Conservation (phyloP, 164 flowering plant species). For the Annona cherimola region DNA sequence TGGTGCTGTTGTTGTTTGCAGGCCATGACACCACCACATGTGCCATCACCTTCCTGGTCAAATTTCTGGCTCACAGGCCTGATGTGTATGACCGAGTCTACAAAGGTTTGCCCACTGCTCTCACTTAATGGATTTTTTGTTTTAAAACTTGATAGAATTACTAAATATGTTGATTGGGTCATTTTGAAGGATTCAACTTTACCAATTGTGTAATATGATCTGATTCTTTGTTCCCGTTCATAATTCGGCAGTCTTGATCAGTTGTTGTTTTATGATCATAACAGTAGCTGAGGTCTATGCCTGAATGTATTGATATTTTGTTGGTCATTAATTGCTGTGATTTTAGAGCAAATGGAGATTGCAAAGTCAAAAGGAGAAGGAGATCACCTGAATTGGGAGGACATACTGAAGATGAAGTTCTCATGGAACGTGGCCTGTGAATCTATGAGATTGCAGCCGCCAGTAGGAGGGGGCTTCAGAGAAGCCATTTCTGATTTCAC, state of each 20-base stretch:
- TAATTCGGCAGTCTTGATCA: too few relatives aligned
- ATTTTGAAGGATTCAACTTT: background rate
- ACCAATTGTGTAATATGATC: background rate
- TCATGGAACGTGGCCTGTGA: conserved; percentile 29
- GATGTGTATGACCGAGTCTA: conserved; percentile 15
- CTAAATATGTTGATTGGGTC: too few relatives aligned
- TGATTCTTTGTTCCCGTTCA: background rate
- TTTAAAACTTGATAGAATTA: too few relatives aligned
- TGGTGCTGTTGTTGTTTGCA: conserved; percentile 44
- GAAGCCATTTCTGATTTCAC: conserved; percentile 21
- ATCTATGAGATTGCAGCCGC: conserved; percentile 19
- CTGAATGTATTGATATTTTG: too few relatives aligned
- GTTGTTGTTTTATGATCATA: too few relatives aligned
- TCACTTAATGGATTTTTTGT: background rate
- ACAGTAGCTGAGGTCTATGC: too few relatives aligned
- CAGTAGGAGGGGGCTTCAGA: conserved; percentile 19
- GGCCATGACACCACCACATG: conserved; percentile 58
- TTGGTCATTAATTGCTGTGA: background rate
- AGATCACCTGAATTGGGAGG: conserved; percentile 22
- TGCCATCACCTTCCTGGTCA: conserved; percentile 40
- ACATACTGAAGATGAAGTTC: conserved; percentile 24
- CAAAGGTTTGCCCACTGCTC: conserved; percentile 6
- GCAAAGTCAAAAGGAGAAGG: conserved; percentile 12
- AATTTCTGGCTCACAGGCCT: conserved; percentile 29
- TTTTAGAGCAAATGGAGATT: conserved; percentile 24